Evolutionary conservation across 2,329 filamentous ascomycete species (phyloP), one percentile per base, ranked within the genome.

Genomic region (Colletotrichum sublineola): DNA sequence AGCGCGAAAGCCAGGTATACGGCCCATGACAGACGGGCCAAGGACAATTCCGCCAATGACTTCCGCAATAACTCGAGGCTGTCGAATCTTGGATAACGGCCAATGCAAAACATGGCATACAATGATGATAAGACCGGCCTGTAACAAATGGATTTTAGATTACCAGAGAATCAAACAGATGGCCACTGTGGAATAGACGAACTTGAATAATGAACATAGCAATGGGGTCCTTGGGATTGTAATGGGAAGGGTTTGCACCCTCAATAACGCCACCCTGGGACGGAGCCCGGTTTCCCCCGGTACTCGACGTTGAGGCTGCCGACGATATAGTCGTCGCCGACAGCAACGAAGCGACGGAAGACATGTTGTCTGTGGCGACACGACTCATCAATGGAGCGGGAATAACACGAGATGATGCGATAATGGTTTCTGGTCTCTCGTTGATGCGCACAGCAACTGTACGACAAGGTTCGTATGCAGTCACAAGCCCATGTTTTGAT

Each of bases 1-100:
- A 3, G 85, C 82, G 63, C 89, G 86, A 83, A 97, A 97, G 50
- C 91, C 90, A 1, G 94, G 94, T 31, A 97, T 94, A 64, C 92
- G 91, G 78, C 94, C 94, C 90, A 97, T 92, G 31, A 97, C 93
- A 0, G 95, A 96, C 1, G 95, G 95, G 4, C 95, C 95, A 1
- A 97, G 87, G 48, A 97, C 81, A 78, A 96, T 94, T 65, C 93
- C 94, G n/a, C 92, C 93, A 67, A 96, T 90, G 71, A 96, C 93
- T 82, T 96, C 94, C 62, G 93, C 92, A 77, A 96, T 95, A 75
- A 96, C 94, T 58, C 92, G 90, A 74, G 94, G 94, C 79, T 96
- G 94, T 68, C 92, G 90, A 62, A 96, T 86, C 77, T 91, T 92
- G 76, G 92, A 92, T 6, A 96, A 87, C 12, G 93, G 94, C 83